Base-by-base conservation (phyloP, 2,329 filamentous ascomycete genomes). In the Stachybotrys elegans region DNA sequence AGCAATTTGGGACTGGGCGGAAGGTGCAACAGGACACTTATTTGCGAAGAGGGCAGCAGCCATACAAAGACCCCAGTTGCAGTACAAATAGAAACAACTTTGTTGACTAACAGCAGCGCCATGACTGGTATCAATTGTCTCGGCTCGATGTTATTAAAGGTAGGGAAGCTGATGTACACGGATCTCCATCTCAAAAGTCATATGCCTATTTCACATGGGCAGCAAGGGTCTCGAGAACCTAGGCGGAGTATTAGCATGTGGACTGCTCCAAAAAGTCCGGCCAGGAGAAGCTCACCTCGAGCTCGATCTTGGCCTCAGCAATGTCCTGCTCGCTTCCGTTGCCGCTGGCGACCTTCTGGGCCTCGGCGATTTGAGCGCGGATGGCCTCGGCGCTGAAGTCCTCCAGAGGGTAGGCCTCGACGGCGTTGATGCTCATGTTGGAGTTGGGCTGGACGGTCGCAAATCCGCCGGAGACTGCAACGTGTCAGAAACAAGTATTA, bases 301-400 rank as follows among this genome's bases (percentile, higher is more conserved):
- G 75, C 80, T 97, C 92, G 68, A 98, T 92, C 83, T 96, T 97
- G 57, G 93, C 93, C 83, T 98, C 93, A 54, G 92, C 92, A 72
- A 97, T 88, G 65, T 97, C 93, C 74, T 90, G 85, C 81, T 96
- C 93, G 70, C 89, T 96, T 63, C 92, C 93, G 65, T 77, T 83
- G 63, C 93, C 93, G 68, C 73, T 83, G 60, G 85, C 90, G 65
- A 97, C 84, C 84, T 96, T 97, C 75, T 95, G 88, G 55, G 91
- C 90, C 77, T 98, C 93, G 49, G 88, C 73, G 60, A 97, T 89
- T 77, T 96, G 92, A 64, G 85, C 81, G 65, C 81, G 82, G 68
- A 98, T 88, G 55, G 88, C 84, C 51, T 97, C 93, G 57, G 83
- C 75, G 78, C 88, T 95, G 79, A 98, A 98, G 65, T 96, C 90